phyloP scores from a whole-genome alignment of 2,329 filamentous ascomycete genomes.

The Piedraia hortae region DNA sequence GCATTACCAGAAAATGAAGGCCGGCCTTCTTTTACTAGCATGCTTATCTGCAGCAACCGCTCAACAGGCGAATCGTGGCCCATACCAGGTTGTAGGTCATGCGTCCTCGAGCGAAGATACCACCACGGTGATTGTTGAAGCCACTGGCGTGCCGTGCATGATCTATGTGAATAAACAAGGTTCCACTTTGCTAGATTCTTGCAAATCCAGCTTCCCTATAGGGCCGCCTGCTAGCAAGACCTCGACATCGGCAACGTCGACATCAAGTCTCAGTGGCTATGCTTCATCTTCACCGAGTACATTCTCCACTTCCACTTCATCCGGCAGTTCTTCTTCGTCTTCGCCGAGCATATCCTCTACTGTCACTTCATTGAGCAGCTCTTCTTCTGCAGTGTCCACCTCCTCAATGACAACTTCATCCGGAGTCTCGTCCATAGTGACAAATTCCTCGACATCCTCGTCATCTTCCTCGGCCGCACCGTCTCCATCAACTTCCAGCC shows the following conservation, averaged over 20 bases:
- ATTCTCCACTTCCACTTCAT: constrained; percentile 2
- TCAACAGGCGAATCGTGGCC: constrained; percentile 6
- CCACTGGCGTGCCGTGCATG: constrained; percentile 22
- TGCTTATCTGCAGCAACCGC: constrained; percentile 6
- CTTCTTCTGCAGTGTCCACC: constrained; percentile 2
- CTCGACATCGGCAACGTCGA: not conserved
- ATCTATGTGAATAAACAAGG: constrained; percentile 27
- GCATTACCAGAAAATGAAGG: too few species aligned
- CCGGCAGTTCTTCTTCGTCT: constrained; percentile 2
- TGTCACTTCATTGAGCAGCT: not conserved
- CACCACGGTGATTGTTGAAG: constrained; percentile 16
- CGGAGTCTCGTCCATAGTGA: too few species aligned
- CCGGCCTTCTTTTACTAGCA: constrained; percentile 8
- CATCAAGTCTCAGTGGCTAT: not conserved
- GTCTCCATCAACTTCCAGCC: constrained; percentile 3
- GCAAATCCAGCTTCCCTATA: not conserved
- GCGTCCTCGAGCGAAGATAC: constrained; percentile 11
- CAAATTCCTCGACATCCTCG: not conserved
- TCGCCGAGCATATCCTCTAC: not conserved
- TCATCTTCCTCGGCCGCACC: constrained; percentile 1
- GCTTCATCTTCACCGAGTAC: not conserved
- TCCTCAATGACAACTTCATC: too few species aligned
- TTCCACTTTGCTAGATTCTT: not conserved
- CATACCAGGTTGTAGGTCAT: constrained; percentile 13
- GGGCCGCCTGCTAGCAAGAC: not conserved